These are phyloP conservation scores for Haematococcus lacustris DNA, from an alignment of 139 green algal genomes.

Conservation along the genomic window DNA sequence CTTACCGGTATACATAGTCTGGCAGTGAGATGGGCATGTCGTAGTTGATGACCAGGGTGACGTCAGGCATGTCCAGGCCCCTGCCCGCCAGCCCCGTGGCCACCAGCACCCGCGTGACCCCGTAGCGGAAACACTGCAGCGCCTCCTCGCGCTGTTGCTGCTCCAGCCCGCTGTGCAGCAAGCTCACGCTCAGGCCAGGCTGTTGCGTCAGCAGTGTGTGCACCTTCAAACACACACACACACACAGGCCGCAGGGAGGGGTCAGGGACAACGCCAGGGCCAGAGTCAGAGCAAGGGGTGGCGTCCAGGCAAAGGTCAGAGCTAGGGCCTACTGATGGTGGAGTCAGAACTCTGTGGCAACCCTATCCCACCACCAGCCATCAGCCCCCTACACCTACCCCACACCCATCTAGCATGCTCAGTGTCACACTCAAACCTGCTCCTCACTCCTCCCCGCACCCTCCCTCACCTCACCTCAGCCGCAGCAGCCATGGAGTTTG, in stretches of 20 bases:
- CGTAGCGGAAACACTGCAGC: conserved; percentile 78
- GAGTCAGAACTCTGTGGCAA: not conserved
- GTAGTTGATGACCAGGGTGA: conserved; percentile 77
- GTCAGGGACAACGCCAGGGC: not conserved
- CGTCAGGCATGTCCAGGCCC: conserved; percentile 80
- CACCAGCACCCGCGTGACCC: conserved; percentile 73
- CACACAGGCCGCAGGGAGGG: conserved; percentile 56
- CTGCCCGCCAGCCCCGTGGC: conserved; percentile 74
- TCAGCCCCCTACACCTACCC: not conserved
- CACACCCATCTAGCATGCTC: not conserved
- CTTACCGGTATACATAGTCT: conserved; percentile 25
- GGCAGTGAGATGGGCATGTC: conserved; percentile 55
- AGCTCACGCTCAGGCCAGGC: conserved; percentile 57
- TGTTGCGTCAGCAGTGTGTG: conserved; percentile 33
- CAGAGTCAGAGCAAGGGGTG: not conserved
- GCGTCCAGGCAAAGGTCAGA: not conserved
- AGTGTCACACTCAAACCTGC: not conserved
- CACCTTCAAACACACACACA: not conserved
- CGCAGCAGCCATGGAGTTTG: conserved; percentile 11
- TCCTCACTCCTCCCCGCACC: too few relatives aligned
- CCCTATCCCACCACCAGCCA: not conserved
- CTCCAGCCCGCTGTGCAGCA: conserved; percentile 70
- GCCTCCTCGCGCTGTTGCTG: conserved; percentile 84
- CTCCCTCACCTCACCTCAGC: not conserved
- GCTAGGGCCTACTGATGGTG: not conserved